These are phyloP conservation scores for Blastomyces parvus DNA, from an alignment of 2,329 filamentous ascomycete species.

Conservation along the genomic window DNA sequence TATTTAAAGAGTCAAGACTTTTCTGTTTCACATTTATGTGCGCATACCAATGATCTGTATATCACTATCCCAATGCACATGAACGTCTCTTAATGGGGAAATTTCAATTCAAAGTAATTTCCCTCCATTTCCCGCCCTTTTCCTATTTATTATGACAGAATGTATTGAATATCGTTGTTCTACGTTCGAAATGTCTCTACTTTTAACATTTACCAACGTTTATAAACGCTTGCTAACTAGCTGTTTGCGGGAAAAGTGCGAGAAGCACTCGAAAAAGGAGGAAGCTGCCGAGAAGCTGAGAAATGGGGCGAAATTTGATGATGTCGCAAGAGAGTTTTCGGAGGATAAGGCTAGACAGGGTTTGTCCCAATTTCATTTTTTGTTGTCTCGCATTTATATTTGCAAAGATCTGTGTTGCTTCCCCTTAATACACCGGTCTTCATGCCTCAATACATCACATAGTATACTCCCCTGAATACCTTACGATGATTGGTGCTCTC, in stretches of 20 bases:
- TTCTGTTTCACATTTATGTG: neutral
- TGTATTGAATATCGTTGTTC: neutral
- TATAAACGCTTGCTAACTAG: neutral
- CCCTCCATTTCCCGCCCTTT: too few species aligned
- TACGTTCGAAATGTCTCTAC: neutral
- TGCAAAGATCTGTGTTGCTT: neutral
- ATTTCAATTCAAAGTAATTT: neutral
- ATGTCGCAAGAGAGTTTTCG: slow-evolving; percentile 54
- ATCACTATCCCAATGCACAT: neutral
- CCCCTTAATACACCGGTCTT: neutral
- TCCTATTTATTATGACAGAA: neutral
- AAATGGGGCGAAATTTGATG: slow-evolving; percentile 53
- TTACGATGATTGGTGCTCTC: neutral
- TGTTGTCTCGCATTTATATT: neutral
- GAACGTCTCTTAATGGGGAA: neutral
- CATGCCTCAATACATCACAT: neutral
- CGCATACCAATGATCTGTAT: neutral
- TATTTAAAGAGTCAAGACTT: neutral
- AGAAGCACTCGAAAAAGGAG: slow-evolving; percentile 57
- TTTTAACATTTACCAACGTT: neutral
- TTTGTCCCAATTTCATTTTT: slow-evolving; percentile 13
- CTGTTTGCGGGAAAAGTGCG: slow-evolving; percentile 36
- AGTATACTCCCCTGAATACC: neutral
- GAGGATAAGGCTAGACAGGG: slow-evolving; percentile 56
- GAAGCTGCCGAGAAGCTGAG: slow-evolving; percentile 53